Percentiles rank a stretch among this genome's conserved stretches.
phyloP scores from a whole-genome alignment of 1,139 yeast genomes.

The Hyphopichia buzzinii region DNA sequence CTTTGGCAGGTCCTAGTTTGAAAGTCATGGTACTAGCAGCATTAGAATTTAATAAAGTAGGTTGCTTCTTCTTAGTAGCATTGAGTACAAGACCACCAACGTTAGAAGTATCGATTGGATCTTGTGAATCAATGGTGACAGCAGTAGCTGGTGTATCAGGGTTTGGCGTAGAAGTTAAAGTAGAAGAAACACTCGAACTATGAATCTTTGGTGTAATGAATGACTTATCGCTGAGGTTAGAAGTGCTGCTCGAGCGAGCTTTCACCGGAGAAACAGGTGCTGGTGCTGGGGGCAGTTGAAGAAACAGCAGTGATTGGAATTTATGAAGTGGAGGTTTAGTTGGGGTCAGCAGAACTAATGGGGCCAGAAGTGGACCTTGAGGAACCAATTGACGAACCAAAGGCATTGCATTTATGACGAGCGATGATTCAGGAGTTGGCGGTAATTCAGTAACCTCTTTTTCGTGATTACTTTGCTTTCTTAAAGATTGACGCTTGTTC shows the following conservation, averaged over 20 bases:
- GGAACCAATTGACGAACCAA: background rate
- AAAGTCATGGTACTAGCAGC: constrained; percentile 40
- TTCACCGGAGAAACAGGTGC: constrained; percentile 19
- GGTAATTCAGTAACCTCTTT: constrained; percentile 47
- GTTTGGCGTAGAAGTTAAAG: constrained; percentile 16
- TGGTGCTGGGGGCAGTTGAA: constrained; percentile 18
- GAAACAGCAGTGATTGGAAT: constrained; percentile 25
- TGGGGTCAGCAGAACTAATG: constrained; percentile 17
- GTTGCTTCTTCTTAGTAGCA: constrained; percentile 42
- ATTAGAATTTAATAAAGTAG: constrained; percentile 30
- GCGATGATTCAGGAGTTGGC: constrained; percentile 27
- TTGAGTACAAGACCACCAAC: constrained; percentile 23
- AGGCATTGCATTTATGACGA: background rate
- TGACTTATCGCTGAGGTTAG: constrained; percentile 9
- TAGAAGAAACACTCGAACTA: constrained; percentile 9
- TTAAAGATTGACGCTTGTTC: constrained; percentile 82
- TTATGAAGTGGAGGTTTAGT: constrained; percentile 22
- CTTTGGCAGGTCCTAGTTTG: constrained; percentile 33
- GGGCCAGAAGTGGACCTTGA: background rate
- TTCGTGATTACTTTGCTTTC: constrained; percentile 48
- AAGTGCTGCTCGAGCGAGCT: constrained; percentile 14
- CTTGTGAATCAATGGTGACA: constrained; percentile 18
- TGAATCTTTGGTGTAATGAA: constrained; percentile 2
- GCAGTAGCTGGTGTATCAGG: constrained; percentile 15
- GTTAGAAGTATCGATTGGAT: constrained; percentile 8